Conservation (phyloP, 2,329 filamentous ascomycete species). For the Fusarium bactridioides region DNA sequence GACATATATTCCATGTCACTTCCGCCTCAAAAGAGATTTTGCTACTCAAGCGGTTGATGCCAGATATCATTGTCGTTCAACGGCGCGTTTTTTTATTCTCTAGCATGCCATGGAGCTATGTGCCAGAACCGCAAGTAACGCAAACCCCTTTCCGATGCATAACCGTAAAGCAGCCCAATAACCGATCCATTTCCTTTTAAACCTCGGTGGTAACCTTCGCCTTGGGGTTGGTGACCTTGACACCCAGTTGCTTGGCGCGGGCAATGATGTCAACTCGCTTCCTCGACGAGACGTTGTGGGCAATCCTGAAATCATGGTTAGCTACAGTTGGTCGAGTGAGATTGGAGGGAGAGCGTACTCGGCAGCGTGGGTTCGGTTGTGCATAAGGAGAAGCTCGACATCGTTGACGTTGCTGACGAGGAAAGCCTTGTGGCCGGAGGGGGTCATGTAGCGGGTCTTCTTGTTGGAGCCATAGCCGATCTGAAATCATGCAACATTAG, state of each 20-base stretch:
- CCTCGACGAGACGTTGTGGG: slow-evolving; percentile 95
- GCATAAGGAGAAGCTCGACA: slow-evolving; percentile 98
- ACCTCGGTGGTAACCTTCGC: slow-evolving; percentile 97
- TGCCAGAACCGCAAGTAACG: slow-evolving; percentile 44
- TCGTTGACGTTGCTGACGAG: slow-evolving; percentile 97
- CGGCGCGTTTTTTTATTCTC: slow-evolving; percentile 44
- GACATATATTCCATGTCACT: not conserved
- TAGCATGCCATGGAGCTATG: slow-evolving; percentile 40
- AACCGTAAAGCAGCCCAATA: slow-evolving; percentile 45
- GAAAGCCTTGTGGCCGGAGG: slow-evolving; percentile 99
- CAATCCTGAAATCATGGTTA: slow-evolving; percentile 73
- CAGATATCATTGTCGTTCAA: slow-evolving; percentile 42
- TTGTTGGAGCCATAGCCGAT: slow-evolving; percentile 99
- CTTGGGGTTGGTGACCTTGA: slow-evolving; percentile 99
- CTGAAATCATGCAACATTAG: slow-evolving; percentile 57
- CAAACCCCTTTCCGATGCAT: slow-evolving; percentile 45
- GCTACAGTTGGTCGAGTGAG: not conserved
- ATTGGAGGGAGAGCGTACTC: slow-evolving; percentile 72
- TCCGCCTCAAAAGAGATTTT: slow-evolving; percentile 17
- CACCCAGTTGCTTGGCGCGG: slow-evolving; percentile 96
- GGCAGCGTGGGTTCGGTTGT: slow-evolving; percentile 98
- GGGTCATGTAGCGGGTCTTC: slow-evolving; percentile 99
- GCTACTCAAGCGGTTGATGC: slow-evolving; percentile 32
- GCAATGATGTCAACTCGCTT: slow-evolving; percentile 99
- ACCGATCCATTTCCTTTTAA: slow-evolving; percentile 55